Evolutionary conservation across 768 basidiomycete genomes (phyloP), one percentile per base, ranked within the genome.

Genomic region (Paxillus ammoniavirescens): DNA sequence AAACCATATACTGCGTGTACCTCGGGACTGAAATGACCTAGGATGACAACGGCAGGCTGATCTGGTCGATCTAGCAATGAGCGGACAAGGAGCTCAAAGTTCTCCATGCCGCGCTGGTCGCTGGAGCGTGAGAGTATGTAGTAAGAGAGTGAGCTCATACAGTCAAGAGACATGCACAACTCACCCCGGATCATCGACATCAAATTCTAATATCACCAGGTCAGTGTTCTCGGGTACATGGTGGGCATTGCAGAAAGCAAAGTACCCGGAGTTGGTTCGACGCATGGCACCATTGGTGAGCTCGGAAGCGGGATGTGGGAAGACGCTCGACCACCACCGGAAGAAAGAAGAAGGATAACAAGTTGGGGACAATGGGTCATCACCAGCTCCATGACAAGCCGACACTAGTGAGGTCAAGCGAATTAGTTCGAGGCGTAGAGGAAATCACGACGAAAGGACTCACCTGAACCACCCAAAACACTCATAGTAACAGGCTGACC

Each of bases 321-420:
- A 99, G n/a, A 98, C 83, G 50, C 78, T 81, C 72, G 95, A 93
- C 91, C 96, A 97, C 96, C 97, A 99, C 47, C 87, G 77, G 77
- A 98, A 98, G 75, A 98, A 91, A 49, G 84, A 83, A n/a, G 90
- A 86, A 1, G 97, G 96, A 71, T 98, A 99, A 69, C 96, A 95
- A 57, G 72, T 72, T 0, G 89, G 78, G 0, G 91, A 82, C 52
- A 97, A 77, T 4, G 92, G 93, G 67, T 95, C 91, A 65, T 95
- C 88, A 2, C 94, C 95, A 8, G 93, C 88, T 18, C 95, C 94
- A 65, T 95, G 90, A 67, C 94, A 98, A 1, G 94, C 84, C 50
- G 94, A 93, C 17, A 97, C 94, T 94, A 58, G 55, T n/a, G 35
- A 49, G 40, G 26, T 0, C 23, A 47, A 15, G 21, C 2, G 5